phyloP scores from a whole-genome alignment of 108 stramenopile species.

The Skeletonema tropicum region DNA sequence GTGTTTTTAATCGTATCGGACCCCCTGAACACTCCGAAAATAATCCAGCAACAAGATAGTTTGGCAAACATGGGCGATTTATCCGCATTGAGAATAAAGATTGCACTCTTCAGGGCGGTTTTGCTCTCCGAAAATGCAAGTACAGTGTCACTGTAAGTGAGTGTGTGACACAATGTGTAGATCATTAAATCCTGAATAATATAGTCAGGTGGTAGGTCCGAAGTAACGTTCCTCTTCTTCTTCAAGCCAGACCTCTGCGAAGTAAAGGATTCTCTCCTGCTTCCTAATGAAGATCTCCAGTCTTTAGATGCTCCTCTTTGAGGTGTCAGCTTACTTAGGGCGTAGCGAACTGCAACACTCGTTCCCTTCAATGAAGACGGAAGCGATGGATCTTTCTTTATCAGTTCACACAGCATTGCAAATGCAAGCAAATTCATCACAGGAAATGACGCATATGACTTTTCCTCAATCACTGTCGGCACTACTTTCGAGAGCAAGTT shows the following conservation, averaged over 20 bases:
- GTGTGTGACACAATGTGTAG: constrained; percentile 11
- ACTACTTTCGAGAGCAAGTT: neutral
- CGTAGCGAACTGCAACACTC: neutral
- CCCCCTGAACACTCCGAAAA: neutral
- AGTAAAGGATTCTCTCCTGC: no score
- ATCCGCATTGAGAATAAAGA: neutral
- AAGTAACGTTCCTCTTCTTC: no score
- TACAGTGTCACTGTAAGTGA: neutral
- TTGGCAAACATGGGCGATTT: neutral
- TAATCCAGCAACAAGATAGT: constrained; percentile 19
- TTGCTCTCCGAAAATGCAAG: constrained; percentile 8
- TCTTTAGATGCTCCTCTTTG: neutral
- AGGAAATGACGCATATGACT: neutral
- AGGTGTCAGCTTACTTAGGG: neutral
- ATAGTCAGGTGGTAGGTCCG: neutral
- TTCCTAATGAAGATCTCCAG: no score
- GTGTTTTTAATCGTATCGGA: neutral
- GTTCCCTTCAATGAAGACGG: neutral
- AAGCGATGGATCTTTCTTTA: neutral
- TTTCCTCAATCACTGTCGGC: neutral
- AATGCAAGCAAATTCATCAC: neutral
- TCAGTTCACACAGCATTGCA: neutral
- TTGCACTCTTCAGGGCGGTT: neutral
- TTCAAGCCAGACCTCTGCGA: no score
- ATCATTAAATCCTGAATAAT: constrained; percentile 14